Conservation (phyloP, 306 rosid genomes). For the Benincasa hispida region DNA sequence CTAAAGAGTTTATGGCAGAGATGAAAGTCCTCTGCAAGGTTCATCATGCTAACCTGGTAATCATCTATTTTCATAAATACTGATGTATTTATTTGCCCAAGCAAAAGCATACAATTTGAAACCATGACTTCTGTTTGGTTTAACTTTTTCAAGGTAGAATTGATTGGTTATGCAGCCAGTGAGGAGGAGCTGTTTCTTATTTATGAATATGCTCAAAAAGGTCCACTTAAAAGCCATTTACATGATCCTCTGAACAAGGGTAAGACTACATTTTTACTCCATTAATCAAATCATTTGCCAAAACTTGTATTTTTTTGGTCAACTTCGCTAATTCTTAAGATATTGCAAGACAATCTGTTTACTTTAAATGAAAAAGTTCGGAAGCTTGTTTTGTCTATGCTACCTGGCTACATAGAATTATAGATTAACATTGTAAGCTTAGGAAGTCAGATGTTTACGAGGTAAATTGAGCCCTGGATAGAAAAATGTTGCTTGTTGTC, state of each 20-base stretch:
- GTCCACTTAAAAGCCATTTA: slow-evolving; percentile 84
- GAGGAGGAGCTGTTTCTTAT: slow-evolving; percentile 78
- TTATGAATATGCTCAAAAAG: slow-evolving; percentile 90
- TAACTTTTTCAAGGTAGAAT: slow-evolving; percentile 82
- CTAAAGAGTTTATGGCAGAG: slow-evolving; percentile 81
- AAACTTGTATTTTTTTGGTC: background rate
- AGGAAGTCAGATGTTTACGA: background rate
- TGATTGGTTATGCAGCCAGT: slow-evolving; percentile 91
- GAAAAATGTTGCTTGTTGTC: background rate
- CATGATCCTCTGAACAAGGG: slow-evolving; percentile 91
- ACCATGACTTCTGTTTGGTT: slow-evolving; percentile 27
- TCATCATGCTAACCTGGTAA: slow-evolving; percentile 96
- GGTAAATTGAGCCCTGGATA: background rate
- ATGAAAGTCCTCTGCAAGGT: slow-evolving; percentile 93
- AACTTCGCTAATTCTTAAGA: background rate
- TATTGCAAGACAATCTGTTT: background rate
- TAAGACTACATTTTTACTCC: slow-evolving; percentile 20
- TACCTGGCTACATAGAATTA: background rate
- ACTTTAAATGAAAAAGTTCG: background rate
- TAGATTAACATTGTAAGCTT: background rate
- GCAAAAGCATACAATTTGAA: slow-evolving; percentile 24
- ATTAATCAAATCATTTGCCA: background rate
- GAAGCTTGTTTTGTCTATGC: background rate
- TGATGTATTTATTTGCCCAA: slow-evolving; percentile 12
- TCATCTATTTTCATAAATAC: slow-evolving; percentile 3